These are phyloP conservation scores for Acrasis kona DNA, from an alignment of 78 protist genomes.

Conservation along the genomic window DNA sequence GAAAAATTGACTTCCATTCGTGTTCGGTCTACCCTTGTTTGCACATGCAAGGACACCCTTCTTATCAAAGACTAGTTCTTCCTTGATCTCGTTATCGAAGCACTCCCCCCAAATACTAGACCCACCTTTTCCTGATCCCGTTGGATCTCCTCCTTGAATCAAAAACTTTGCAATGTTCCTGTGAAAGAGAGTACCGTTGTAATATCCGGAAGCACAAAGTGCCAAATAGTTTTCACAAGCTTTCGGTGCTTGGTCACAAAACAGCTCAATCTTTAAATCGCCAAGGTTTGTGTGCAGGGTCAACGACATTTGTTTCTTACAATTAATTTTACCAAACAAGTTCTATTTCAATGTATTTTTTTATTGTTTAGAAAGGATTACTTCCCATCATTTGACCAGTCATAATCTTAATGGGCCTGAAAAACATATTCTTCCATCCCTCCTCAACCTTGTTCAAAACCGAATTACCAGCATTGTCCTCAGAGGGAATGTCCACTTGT, in stretches of 20 bases:
- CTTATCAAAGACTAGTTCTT: slow-evolving; percentile 3
- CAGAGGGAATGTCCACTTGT: background rate
- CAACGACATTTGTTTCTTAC: background rate
- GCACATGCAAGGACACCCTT: slow-evolving; percentile 76
- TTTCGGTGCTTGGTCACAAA: slow-evolving; percentile 55
- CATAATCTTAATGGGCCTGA: background rate
- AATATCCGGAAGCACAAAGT: slow-evolving; percentile 78
- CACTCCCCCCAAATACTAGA: slow-evolving; percentile 55
- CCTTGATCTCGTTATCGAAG: background rate
- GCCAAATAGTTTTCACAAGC: slow-evolving; percentile 75
- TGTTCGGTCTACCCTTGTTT: slow-evolving; percentile 60
- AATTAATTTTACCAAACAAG: background rate
- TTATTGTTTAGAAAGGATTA: background rate
- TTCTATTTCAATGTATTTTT: background rate
- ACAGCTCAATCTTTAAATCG: slow-evolving; percentile 76
- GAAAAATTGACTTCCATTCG: slow-evolving; percentile 71
- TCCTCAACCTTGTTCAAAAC: background rate
- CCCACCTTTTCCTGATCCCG: slow-evolving; percentile 80
- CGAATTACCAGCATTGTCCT: background rate
- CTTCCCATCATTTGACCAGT: background rate
- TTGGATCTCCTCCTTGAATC: slow-evolving; percentile 88
- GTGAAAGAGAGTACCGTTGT: slow-evolving; percentile 72
- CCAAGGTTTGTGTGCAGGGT: slow-evolving; percentile 73
- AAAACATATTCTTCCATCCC: background rate
- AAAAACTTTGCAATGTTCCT: slow-evolving; percentile 46